A percentile compares a stretch with the other conserved stretches of the same genome.
Conservation (phyloP, 495 filamentous ascomycete species). For the Tuber melanosporum region DNA sequence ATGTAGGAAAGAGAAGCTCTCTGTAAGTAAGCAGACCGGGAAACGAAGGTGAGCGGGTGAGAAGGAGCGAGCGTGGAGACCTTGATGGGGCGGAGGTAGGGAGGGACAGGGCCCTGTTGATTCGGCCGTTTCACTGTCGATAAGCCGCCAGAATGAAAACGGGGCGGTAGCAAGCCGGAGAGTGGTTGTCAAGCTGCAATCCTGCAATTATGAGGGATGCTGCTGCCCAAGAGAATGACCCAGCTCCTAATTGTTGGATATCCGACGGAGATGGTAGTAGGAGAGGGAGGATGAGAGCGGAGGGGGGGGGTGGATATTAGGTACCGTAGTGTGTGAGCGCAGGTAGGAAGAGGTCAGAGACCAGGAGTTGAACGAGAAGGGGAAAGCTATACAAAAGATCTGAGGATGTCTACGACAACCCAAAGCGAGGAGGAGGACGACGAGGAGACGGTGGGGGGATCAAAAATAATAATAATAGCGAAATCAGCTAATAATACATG, state of each 20-base stretch:
- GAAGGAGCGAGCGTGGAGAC: constrained; percentile 29
- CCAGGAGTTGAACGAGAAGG: constrained; percentile 17
- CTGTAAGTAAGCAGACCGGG: constrained; percentile 16
- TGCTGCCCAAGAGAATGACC: constrained; percentile 23
- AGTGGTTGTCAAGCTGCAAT: constrained; percentile 14
- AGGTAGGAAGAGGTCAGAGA: constrained; percentile 22
- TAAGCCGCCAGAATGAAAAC: constrained; percentile 34
- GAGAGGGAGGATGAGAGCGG: constrained; percentile 19
- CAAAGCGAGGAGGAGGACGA: constrained; percentile 20
- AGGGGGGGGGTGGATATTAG: constrained; percentile 12
- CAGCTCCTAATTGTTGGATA: constrained; percentile 24
- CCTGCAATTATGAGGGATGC: constrained; percentile 27
- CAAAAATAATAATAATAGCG: constrained; percentile 10
- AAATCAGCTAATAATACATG: constrained; percentile 28
- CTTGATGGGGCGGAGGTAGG: constrained; percentile 20
- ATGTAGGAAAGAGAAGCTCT: constrained; percentile 14
- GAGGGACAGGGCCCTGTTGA: constrained; percentile 30
- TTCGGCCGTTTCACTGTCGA: constrained; percentile 22
- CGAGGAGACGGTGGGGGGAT: constrained; percentile 36
- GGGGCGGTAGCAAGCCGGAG: constrained; percentile 21
- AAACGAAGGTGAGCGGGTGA: constrained; percentile 27
- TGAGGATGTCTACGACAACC: constrained; percentile 1
- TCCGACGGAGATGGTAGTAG: constrained; percentile 11
- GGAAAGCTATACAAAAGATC: not conserved
- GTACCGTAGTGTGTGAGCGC: not conserved